Evolutionary conservation across 768 basidiomycete species (phyloP), one percentile per base, ranked within the genome.

Genomic region (Tricholoma sp.): DNA sequence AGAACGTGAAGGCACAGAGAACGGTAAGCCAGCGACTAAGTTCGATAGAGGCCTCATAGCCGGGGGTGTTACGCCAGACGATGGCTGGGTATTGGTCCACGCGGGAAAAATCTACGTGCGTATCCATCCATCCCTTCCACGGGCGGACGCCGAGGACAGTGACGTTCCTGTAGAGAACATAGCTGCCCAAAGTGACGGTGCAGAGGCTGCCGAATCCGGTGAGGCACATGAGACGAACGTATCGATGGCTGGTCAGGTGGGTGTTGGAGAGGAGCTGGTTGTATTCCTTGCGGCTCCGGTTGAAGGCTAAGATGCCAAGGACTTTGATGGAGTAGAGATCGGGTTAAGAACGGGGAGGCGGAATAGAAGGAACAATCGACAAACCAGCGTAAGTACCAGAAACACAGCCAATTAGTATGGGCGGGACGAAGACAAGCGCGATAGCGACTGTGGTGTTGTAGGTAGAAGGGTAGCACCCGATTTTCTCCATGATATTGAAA

Each of bases 121-220:
- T 77, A 59, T 79, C 75, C 0, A 66, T 73, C 79, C 83, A 83
- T 39, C 79, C 77, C 8, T 65, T 59, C 73, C 79, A 86, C 0
- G 76, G 76, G 0, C 50, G n/a, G 2, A 81, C 41, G 0, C 60
- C 59, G 0, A 41, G 31, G 1, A 10, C 22, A 2, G 24, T 19
- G 0, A 57, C 4, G 45, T 77, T 70, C 14, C 64, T 3, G 18
- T 67, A 68, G 50, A 80, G 69, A 4, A 43, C 41, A 54, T 65
- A 73, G 46, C 74, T 27, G 53, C 70, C 62, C 41, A 80, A 39
- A 0, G 76, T 76, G 19, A 78, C 58, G 37, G 74, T 78, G 55
- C 74, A 68, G 1, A 75, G 5, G 9, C 77, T 61, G n/a, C 82
- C 79, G 3, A 64, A 61, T 18, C 61, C 64, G 1, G 80, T 77